Evolutionary conservation across 805 yeast genomes (phyloP).

Genomic region (Yarrowia sp.): DNA sequence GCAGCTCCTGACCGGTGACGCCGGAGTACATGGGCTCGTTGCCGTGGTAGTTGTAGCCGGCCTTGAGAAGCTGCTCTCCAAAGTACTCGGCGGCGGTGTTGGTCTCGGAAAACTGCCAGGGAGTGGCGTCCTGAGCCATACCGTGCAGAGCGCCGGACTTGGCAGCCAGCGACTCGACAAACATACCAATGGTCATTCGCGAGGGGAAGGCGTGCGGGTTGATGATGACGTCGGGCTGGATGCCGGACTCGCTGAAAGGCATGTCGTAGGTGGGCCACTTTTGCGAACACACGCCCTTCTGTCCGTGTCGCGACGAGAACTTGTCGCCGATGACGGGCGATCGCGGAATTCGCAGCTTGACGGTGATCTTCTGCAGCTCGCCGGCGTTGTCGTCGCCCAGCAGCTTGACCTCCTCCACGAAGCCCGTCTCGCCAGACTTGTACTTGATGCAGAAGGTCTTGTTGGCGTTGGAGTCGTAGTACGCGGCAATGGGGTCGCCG

Average conservation of each 20-base stretch:
- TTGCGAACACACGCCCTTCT: constrained; percentile 97
- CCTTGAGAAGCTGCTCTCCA: constrained; percentile 81
- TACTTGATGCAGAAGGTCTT: constrained; percentile 89
- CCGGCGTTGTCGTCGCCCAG: constrained; percentile 76
- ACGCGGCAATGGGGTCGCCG: constrained; percentile 95
- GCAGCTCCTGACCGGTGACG: constrained; percentile 94
- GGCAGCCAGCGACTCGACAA: constrained; percentile 97
- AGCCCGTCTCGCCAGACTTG: constrained; percentile 92
- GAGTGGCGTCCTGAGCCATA: constrained; percentile 94
- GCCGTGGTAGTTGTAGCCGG: constrained; percentile 97
- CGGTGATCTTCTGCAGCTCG: constrained; percentile 81
- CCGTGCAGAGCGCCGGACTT: constrained; percentile 98
- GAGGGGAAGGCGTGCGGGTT: constrained; percentile 99
- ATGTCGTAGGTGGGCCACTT: constrained; percentile 96
- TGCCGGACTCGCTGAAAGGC: constrained; percentile 96
- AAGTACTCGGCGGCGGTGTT: constrained; percentile 97
- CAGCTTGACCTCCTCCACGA: constrained; percentile 90
- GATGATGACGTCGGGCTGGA: constrained; percentile 95
- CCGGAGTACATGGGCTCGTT: constrained; percentile 99
- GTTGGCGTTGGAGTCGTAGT: constrained; percentile 84
- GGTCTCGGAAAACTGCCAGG: constrained; percentile 87
- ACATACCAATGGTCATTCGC: constrained; percentile 99
- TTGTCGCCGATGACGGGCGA: constrained; percentile 96
- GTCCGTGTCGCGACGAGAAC: constrained; percentile 96
- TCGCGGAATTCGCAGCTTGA: constrained; percentile 88